Conservation (phyloP, 768 basidiomycete species). For the Suillus spraguei region DNA sequence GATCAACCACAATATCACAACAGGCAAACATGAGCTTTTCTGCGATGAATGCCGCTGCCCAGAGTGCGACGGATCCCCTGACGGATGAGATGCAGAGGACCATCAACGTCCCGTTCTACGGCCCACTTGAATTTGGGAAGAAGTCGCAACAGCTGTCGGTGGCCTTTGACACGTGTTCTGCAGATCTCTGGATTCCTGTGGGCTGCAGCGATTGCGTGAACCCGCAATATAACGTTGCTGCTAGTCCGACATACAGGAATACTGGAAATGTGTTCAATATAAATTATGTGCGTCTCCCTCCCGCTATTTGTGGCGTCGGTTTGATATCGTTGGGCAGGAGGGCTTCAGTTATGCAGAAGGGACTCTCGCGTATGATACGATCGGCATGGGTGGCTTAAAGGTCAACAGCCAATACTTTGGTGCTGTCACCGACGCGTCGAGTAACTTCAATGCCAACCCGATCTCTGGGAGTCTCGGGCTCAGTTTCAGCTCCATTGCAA, state of each 20-base stretch:
- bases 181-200: constrained; percentile 62
- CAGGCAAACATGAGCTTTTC: background rate
- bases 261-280: constrained; percentile 38
- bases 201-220: constrained; percentile 42
- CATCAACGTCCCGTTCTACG: constrained; percentile 51
- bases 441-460: constrained; percentile 52
- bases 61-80: constrained; percentile 25
- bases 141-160: constrained; percentile 53
- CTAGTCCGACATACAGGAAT: constrained; percentile 45
- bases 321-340: constrained; percentile 26
- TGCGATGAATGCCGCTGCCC: background rate
- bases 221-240: constrained; percentile 38
- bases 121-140: constrained; percentile 51
- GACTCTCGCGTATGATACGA: constrained; percentile 49
- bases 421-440: constrained; percentile 46
- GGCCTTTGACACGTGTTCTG: constrained; percentile 70
- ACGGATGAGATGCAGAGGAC: constrained; percentile 40
- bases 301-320: background rate
- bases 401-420: constrained; percentile 59
- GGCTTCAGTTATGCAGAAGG: constrained; percentile 58
- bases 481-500: constrained; percentile 60
- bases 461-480: constrained; percentile 63
- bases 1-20: background rate
- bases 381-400: constrained; percentile 47
- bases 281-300: constrained; percentile 42